phyloP scores from a whole-genome alignment of 2,329 filamentous ascomycete species.

The Lachnum nothofagi region DNA sequence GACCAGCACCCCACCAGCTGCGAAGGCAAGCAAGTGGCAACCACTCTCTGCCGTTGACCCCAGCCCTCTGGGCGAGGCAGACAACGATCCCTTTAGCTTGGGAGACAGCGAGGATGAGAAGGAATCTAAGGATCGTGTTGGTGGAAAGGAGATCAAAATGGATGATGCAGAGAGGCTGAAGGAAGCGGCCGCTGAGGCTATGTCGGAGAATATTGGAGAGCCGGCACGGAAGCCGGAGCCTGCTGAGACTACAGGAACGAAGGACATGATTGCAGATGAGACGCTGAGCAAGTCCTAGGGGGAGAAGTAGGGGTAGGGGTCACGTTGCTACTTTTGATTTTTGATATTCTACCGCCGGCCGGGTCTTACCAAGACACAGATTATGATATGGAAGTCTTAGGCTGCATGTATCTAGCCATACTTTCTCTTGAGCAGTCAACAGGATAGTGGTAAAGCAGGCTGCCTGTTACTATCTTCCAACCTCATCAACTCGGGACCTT shows the following conservation, averaged over 20 bases:
- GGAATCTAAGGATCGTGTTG: slow-evolving; percentile 56
- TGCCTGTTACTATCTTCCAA: no score
- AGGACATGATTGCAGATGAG: slow-evolving; percentile 30
- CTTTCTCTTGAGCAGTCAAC: no score
- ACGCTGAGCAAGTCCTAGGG: slow-evolving; percentile 25
- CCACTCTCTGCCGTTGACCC: slow-evolving; percentile 82
- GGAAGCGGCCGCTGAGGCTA: slow-evolving; percentile 53
- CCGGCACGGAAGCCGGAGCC: slow-evolving; percentile 27
- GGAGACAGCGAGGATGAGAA: slow-evolving; percentile 94
- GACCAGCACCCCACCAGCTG: slow-evolving; percentile 40
- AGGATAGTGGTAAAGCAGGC: no score
- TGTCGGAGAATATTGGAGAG: slow-evolving; percentile 37
- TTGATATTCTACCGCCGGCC: slow-evolving; percentile 12
- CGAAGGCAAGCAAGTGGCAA: slow-evolving; percentile 92
- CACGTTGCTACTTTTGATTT: slow-evolving; percentile 2
- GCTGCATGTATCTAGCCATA: no score
- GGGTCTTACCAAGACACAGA: neutral
- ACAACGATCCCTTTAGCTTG: slow-evolving; percentile 94
- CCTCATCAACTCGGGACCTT: no score
- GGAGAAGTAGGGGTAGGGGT: neutral
- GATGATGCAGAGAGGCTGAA: slow-evolving; percentile 55
- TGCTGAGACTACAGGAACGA: slow-evolving; percentile 28
- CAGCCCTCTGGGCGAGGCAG: slow-evolving; percentile 73
- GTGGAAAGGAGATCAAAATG: slow-evolving; percentile 50
- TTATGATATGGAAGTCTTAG: neutral